Evolutionary conservation across 2,329 filamentous ascomycete species (phyloP), one percentile per base, ranked within the genome.

Genomic region (Mollisia scopiformis): DNA sequence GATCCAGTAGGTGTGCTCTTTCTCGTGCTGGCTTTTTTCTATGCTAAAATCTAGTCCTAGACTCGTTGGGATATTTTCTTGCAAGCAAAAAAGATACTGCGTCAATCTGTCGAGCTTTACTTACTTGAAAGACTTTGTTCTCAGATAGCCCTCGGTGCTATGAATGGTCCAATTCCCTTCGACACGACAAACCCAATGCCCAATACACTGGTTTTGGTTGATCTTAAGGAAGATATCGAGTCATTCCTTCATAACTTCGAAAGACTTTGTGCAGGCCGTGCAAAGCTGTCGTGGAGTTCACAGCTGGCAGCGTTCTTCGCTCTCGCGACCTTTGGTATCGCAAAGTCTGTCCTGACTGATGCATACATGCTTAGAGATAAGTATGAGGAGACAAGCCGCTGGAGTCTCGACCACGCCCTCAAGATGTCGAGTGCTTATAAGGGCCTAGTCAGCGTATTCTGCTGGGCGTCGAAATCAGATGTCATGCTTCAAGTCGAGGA

Each of bases 51-150:
- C 39, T 13, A 37, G 1, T 37, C 6, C 16, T 21, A 68, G 66
- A 58, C 31, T 3, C 51, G 58, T 3, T 69, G 65, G 63, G 62
- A 69, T 2, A 41, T 69, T 30, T 69, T 62, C 46, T 37, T 21
- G 2, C 57, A 67, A 46, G 54, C 63, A 23, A 67, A 62, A 50
- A 25, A 41, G 19, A 43, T 69, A 6, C 57, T 69, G 2, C 62
- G 67, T n/a, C 67, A 69, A 59, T 58, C 67, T 6, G 64, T 67
- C 8, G 67, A 69, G 31, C 41, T 69, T 11, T 66, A 69, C 31
- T 56, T 69, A 6, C 56, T 69, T 1, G 67, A 69, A 35, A 58
- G 62, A 27, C 59, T 69, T 25, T 67, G 67, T 27, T n/a, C 35
- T 31, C 59, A 64, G 25, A 69, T 69, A 21, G 63, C 64, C 7